Conservation (phyloP, 73 alveolate species). For the Breviolum minutum region DNA sequence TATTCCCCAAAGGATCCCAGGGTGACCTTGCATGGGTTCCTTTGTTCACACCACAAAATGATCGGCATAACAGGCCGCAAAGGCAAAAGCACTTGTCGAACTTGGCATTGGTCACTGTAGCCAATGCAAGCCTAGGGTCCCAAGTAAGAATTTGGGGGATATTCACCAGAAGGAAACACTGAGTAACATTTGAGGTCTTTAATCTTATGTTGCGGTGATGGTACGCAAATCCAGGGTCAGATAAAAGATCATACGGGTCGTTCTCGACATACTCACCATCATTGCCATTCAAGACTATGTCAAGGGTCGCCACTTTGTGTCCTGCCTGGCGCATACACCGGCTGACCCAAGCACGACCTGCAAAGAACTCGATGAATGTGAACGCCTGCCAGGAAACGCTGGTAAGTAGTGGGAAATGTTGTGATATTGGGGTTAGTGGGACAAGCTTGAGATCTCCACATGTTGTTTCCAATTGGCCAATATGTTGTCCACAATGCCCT, state of each 20-base stretch:
- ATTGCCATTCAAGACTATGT: neutral
- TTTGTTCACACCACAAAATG: neutral
- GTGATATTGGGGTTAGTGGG: no score
- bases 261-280: neutral
- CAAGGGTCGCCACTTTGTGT: neutral
- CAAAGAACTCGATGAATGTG: neutral
- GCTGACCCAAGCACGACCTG: neutral
- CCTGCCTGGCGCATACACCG: neutral
- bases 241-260: neutral
- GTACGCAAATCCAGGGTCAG: neutral
- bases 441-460: neutral
- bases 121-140: neutral
- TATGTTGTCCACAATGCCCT: neutral
- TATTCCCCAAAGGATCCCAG: neutral
- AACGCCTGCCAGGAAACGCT: neutral
- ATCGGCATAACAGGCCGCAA: neutral
- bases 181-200: no score
- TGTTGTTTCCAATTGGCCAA: neutral
- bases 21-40: neutral
- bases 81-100: neutral
- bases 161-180: no score
- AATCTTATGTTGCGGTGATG: no score
- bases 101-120: neutral
- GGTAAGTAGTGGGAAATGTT: neutral
- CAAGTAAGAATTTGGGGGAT: no score